phyloP scores from a whole-genome alignment of 495 filamentous ascomycete species.

The Penicillium angulare region DNA sequence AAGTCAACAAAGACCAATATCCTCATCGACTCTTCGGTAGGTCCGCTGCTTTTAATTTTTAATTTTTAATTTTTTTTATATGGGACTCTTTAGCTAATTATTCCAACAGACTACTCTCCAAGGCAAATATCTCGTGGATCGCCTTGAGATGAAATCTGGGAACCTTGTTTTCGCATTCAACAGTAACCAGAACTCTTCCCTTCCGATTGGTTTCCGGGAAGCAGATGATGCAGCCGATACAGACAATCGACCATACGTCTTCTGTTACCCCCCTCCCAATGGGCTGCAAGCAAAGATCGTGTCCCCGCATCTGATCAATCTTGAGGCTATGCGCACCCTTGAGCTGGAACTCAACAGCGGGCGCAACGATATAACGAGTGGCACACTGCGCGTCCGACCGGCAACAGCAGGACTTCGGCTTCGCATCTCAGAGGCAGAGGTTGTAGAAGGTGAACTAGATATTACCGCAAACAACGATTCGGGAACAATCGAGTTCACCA shows the following conservation, averaged over 20 bases:
- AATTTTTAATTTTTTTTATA: no score
- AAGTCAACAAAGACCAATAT: slow-evolving; percentile 40
- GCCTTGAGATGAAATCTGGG: slow-evolving; percentile 61
- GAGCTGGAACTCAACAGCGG: slow-evolving; percentile 74
- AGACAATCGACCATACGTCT: slow-evolving; percentile 42
- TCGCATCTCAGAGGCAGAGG: slow-evolving; percentile 66
- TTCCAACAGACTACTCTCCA: slow-evolving; percentile 56
- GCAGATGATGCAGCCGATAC: slow-evolving; percentile 33
- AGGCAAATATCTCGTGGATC: slow-evolving; percentile 74
- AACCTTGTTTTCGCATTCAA: slow-evolving; percentile 63
- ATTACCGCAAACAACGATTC: slow-evolving; percentile 58
- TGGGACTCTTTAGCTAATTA: no score
- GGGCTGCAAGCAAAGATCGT: slow-evolving; percentile 50
- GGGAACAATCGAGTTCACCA: slow-evolving; percentile 64
- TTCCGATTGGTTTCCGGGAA: slow-evolving; percentile 45
- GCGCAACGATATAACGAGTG: slow-evolving; percentile 68
- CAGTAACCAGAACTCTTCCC: slow-evolving; percentile 29
- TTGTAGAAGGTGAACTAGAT: slow-evolving; percentile 53
- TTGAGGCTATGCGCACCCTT: slow-evolving; percentile 72
- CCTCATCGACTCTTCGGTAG: slow-evolving; percentile 40
- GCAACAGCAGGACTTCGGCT: slow-evolving; percentile 87
- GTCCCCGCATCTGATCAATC: slow-evolving; percentile 54
- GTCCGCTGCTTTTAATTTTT: no score
- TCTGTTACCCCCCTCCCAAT: slow-evolving; percentile 49
- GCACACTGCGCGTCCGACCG: slow-evolving; percentile 71